Evolutionary conservation across 345 rosid species (phyloP).

Genomic region (Boechera retrofracta): DNA sequence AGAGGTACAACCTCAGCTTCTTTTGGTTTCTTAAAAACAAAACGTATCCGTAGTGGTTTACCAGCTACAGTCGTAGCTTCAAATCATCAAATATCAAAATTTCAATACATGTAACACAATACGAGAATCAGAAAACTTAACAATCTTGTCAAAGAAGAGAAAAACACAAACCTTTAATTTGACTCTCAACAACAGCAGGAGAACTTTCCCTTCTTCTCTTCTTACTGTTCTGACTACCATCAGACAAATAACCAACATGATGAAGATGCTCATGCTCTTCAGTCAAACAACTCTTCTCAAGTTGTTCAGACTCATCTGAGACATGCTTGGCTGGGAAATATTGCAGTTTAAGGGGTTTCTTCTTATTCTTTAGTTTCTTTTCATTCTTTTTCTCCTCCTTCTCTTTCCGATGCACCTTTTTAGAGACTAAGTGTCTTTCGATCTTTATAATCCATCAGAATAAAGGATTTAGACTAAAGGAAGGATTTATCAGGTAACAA

Average conservation of each 20-base stretch:
- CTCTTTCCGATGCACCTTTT: slow-evolving; percentile 38
- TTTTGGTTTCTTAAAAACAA: slow-evolving; percentile 47
- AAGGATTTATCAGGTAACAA: slow-evolving; percentile 19
- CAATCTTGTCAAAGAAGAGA: background rate
- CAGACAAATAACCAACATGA: slow-evolving; percentile 49
- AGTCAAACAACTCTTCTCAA: slow-evolving; percentile 41
- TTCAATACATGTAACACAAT: background rate
- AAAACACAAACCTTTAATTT: slow-evolving; percentile 46
- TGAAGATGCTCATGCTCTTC: slow-evolving; percentile 36
- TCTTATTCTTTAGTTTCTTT: slow-evolving; percentile 20
- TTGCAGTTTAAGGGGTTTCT: slow-evolving; percentile 17
- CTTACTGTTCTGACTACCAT: slow-evolving; percentile 54
- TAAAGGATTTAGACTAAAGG: slow-evolving; percentile 46
- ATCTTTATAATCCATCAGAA: slow-evolving; percentile 49
- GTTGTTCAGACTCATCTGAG: slow-evolving; percentile 40
- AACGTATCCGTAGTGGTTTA: slow-evolving; percentile 55
- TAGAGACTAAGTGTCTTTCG: slow-evolving; percentile 22
- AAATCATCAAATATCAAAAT: background rate
- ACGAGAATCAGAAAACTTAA: background rate
- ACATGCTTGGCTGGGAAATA: slow-evolving; percentile 9
- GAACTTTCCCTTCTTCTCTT: slow-evolving; percentile 47
- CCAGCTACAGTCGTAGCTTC: slow-evolving; percentile 47
- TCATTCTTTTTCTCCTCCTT: slow-evolving; percentile 43
- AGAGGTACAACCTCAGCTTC: slow-evolving; percentile 29
- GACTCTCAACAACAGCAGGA: slow-evolving; percentile 38